Conservation (phyloP, 1,284 basidiomycete species). For the Schizophyllum commune region DNA sequence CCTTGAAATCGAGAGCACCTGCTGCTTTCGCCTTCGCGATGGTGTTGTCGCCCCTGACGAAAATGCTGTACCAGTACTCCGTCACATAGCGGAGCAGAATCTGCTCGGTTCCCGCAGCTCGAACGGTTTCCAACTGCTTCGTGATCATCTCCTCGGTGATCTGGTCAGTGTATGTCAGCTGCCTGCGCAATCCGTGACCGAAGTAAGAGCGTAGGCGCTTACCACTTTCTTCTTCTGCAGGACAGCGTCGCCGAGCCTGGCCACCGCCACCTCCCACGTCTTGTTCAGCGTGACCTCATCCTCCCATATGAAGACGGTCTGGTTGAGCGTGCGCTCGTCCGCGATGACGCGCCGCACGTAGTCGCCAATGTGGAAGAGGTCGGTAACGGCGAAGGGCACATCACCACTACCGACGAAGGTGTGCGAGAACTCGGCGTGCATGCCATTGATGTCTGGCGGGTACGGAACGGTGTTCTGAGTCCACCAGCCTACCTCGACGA, state of each 20-base stretch:
- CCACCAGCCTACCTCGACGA: slow-evolving; percentile 13
- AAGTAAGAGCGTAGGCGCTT: not conserved
- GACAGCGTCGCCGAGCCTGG: not conserved
- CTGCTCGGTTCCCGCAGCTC: not conserved
- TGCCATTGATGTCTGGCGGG: not conserved
- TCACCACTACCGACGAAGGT: slow-evolving; percentile 5
- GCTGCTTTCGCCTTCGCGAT: too few species aligned
- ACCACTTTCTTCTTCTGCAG: not conserved
- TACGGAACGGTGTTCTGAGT: slow-evolving; percentile 2
- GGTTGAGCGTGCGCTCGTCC: slow-evolving; percentile 13
- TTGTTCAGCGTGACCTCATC: not conserved
- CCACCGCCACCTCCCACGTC: not conserved
- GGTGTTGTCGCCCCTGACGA: not conserved
- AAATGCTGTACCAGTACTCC: not conserved
- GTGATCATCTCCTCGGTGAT: not conserved
- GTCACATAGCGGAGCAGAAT: not conserved
- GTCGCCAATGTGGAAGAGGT: slow-evolving; percentile 8
- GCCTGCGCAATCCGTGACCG: not conserved
- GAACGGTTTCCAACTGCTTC: not conserved
- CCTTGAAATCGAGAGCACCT: too few species aligned
- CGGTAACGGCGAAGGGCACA: slow-evolving; percentile 4
- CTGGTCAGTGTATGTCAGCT: not conserved
- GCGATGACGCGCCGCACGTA: slow-evolving; percentile 9
- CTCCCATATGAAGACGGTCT: slow-evolving; percentile 3
- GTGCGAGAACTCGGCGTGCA: not conserved